These are phyloP conservation scores for Astrocystis sublimbata DNA, from an alignment of 495 filamentous ascomycete species.

Conservation along the genomic window DNA sequence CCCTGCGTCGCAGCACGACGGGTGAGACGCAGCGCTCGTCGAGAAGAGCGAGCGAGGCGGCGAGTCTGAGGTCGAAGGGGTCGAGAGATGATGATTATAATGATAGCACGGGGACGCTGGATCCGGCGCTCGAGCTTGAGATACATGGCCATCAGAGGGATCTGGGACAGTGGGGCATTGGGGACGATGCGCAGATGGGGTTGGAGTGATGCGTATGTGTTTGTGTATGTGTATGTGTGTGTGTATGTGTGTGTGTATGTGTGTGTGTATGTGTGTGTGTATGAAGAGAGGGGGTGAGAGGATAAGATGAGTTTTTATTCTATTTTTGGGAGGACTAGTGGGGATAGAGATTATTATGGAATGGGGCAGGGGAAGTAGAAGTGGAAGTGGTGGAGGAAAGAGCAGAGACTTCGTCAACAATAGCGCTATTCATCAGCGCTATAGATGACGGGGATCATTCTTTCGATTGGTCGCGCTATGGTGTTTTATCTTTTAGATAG, in stretches of 20 bases:
- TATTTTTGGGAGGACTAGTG: too few relatives aligned
- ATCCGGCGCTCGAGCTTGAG: slow-evolving; percentile 35
- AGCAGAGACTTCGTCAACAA: too few relatives aligned
- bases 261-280: too few relatives aligned
- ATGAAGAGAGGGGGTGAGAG: too few relatives aligned
- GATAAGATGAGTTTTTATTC: too few relatives aligned
- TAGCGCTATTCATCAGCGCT: too few relatives aligned
- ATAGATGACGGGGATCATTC: too few relatives aligned
- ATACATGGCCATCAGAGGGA: slow-evolving; percentile 49
- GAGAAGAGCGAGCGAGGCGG: slow-evolving; percentile 37
- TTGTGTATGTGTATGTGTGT: too few relatives aligned
- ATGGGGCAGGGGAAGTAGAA: neutral
- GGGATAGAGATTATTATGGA: too few relatives aligned
- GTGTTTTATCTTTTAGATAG: neutral
- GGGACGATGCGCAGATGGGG: slow-evolving; percentile 56
- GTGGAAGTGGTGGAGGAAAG: neutral
- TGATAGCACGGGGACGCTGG: slow-evolving; percentile 34
- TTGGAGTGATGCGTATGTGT: slow-evolving; percentile 48
- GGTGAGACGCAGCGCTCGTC: slow-evolving; percentile 30
- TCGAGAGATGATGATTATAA: too few relatives aligned
- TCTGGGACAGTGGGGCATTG: slow-evolving; percentile 52
- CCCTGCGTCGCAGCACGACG: slow-evolving; percentile 29
- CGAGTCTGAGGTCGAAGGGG: slow-evolving; percentile 36
- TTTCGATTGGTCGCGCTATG: neutral
- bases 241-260: too few relatives aligned